Percentiles rank a stretch among this genome's conserved stretches.
Evolutionary conservation across 192 early-diverging fungal genomes (phyloP).

Genomic region (Podila minutissima): DNA sequence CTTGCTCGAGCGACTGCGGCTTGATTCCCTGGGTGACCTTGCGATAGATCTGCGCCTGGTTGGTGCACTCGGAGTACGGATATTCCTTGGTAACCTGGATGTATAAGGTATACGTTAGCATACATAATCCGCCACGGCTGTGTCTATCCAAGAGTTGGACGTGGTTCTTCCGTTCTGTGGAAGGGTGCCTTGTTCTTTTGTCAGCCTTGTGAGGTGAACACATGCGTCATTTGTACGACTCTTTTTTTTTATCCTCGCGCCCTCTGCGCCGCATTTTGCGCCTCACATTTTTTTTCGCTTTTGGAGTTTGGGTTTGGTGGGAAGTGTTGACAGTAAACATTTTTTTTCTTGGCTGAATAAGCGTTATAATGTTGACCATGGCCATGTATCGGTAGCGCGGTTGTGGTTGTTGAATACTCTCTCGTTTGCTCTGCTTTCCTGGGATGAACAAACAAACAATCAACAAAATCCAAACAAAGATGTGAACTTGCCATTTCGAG

Average conservation of each 20-base stretch:
- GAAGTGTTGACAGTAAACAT: too few relatives aligned
- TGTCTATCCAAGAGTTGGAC: too few relatives aligned
- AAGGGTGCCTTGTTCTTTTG: too few relatives aligned
- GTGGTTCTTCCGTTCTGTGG: too few relatives aligned
- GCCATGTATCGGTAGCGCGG: background rate
- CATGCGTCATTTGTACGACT: too few relatives aligned
- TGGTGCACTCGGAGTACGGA: constrained; percentile 86
- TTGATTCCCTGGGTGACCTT: constrained; percentile 82
- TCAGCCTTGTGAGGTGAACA: too few relatives aligned
- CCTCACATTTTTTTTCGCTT: too few relatives aligned
- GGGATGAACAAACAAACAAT: background rate
- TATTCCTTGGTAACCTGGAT: constrained; percentile 80
- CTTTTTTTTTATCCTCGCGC: too few relatives aligned
- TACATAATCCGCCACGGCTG: background rate
- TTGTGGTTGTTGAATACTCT: background rate
- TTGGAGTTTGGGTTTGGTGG: too few relatives aligned
- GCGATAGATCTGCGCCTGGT: constrained; percentile 86
- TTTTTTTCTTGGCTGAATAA: too few relatives aligned
- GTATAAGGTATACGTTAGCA: background rate
- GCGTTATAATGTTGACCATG: background rate
- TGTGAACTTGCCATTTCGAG: constrained; percentile 60
- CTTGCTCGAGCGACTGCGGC: constrained; percentile 70
- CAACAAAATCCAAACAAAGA: constrained; percentile 3
- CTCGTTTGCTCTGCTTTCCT: background rate
- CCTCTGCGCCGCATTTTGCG: too few relatives aligned